Conservation (phyloP, 2,329 filamentous ascomycete species). For the Pyrenochaeta sp. region DNA sequence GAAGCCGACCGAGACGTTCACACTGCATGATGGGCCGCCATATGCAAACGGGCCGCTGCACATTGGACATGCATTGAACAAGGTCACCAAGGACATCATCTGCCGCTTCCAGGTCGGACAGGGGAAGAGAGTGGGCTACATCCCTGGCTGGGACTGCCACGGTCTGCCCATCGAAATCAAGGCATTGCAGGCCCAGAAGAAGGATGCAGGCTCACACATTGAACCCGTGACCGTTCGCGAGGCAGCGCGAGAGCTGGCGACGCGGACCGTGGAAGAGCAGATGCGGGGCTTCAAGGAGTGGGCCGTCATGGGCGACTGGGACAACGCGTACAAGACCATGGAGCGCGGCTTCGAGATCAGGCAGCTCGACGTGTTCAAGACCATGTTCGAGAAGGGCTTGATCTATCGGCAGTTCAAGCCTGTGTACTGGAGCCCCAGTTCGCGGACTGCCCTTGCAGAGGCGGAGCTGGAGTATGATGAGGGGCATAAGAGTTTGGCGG, state of each 20-base stretch:
- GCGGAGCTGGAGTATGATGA: constrained; percentile 86
- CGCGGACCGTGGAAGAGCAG: constrained; percentile 73
- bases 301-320: constrained; percentile 84
- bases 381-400: constrained; percentile 72
- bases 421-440: constrained; percentile 86
- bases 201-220: constrained; percentile 42
- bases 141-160: constrained; percentile 98
- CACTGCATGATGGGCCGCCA: constrained; percentile 93
- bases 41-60: constrained; percentile 95
- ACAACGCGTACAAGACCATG: constrained; percentile 79
- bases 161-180: constrained; percentile 97
- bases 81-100: constrained; percentile 95
- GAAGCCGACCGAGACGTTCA: constrained; percentile 65
- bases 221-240: constrained; percentile 66
- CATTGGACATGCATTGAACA: constrained; percentile 94
- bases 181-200: constrained; percentile 70
- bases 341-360: constrained; percentile 75
- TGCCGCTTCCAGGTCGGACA: constrained; percentile 80
- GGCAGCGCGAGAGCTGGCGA: constrained; percentile 70
- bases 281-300: constrained; percentile 76
- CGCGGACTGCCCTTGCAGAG: constrained; percentile 79
- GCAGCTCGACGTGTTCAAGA: constrained; percentile 77
- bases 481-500: constrained; percentile 72
- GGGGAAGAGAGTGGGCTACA: constrained; percentile 78
- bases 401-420: constrained; percentile 82